phyloP scores from a whole-genome alignment of 306 rosid genomes.

The Gleditsia sinensis region DNA sequence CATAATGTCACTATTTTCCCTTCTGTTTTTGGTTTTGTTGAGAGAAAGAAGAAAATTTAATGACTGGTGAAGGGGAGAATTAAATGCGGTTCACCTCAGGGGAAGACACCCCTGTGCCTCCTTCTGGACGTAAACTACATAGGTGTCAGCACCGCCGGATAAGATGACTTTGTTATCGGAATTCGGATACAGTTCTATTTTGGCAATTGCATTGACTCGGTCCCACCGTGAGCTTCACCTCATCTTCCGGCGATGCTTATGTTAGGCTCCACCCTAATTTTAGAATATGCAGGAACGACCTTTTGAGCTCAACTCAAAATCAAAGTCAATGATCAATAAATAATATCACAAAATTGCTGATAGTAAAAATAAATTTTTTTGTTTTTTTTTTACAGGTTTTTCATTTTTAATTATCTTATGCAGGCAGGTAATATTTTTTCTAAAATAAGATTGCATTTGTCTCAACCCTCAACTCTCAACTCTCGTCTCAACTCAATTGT shows the following conservation, averaged over 20 bases:
- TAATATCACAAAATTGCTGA: background rate
- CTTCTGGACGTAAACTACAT: slow-evolving; percentile 40
- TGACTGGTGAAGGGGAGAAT: background rate
- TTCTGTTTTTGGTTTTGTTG: background rate
- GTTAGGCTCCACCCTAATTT: slow-evolving; percentile 1
- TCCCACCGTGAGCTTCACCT: slow-evolving; percentile 34
- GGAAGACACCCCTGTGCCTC: background rate
- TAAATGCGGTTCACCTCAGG: background rate
- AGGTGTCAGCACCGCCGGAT: slow-evolving; percentile 20
- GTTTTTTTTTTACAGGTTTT: background rate
- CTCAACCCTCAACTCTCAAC: background rate
- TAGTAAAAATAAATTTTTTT: background rate
- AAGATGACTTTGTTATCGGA: slow-evolving; percentile 11
- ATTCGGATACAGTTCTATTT: background rate
- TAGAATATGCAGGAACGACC: background rate
- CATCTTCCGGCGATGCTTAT: slow-evolving; percentile 43
- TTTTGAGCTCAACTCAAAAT: background rate
- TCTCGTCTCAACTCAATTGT: slow-evolving; percentile 24
- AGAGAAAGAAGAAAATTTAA: background rate
- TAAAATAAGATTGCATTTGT: background rate
- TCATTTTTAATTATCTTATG: background rate
- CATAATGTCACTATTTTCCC: background rate
- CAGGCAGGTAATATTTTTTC: background rate
- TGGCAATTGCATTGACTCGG: slow-evolving; percentile 44
- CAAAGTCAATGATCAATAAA: background rate